phyloP scores from a whole-genome alignment of 176 grass and related monocot species.

The Areca catechu region DNA sequence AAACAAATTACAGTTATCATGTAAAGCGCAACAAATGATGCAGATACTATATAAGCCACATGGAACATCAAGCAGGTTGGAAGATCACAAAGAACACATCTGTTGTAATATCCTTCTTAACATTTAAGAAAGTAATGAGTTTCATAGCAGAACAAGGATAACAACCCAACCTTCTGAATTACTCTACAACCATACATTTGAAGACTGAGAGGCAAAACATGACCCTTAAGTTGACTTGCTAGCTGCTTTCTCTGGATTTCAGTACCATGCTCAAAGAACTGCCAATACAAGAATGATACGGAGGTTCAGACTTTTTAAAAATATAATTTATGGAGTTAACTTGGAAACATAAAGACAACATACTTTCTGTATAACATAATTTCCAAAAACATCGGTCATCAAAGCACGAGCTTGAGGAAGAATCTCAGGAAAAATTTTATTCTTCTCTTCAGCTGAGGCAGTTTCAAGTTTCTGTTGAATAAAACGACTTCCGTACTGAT shows the following conservation, averaged over 20 bases:
- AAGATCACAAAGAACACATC: too few relatives aligned
- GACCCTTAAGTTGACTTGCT: slow-evolving; percentile 56
- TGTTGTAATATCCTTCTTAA: too few relatives aligned
- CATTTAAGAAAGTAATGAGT: too few relatives aligned
- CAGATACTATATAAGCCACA: too few relatives aligned
- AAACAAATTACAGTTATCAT: too few relatives aligned
- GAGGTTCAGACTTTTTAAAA: background rate
- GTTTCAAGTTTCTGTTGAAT: slow-evolving; percentile 98
- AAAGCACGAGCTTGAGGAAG: slow-evolving; percentile 72
- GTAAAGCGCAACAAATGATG: too few relatives aligned
- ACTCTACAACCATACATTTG: slow-evolving; percentile 99
- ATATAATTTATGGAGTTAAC: slow-evolving; percentile 1
- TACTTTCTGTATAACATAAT: slow-evolving; percentile 98
- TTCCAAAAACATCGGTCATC: slow-evolving; percentile 99
- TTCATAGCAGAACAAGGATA: slow-evolving; percentile 2
- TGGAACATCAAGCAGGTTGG: too few relatives aligned
- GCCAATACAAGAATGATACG: slow-evolving; percentile 14
- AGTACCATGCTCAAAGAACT: slow-evolving; percentile 97
- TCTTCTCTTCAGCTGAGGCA: slow-evolving; percentile 79
- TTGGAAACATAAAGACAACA: slow-evolving; percentile 20
- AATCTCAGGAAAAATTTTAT: slow-evolving; percentile 90
- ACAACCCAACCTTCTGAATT: slow-evolving; percentile 84
- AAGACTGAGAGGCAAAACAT: slow-evolving; percentile 75
- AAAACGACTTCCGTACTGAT: slow-evolving; percentile 96
- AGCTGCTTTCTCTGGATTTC: slow-evolving; percentile 68